phyloP scores from a whole-genome alignment of 805 yeast species.

The Yarrowia osloensis region DNA sequence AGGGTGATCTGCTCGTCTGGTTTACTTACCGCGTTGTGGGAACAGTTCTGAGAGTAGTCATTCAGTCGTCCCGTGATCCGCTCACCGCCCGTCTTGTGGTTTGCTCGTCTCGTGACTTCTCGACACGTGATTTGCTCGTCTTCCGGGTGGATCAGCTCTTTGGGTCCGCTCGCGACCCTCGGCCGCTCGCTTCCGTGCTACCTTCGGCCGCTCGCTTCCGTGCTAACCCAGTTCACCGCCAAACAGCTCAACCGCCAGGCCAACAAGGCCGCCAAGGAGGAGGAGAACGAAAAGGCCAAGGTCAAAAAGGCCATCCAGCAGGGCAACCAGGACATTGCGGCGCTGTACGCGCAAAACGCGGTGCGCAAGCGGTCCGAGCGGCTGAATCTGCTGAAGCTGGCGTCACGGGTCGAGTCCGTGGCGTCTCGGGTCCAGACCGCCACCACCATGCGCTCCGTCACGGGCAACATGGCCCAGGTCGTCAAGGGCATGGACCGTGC shows the following conservation, averaged over 20 bases:
- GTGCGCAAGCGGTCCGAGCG: conserved; percentile 88
- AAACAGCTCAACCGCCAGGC: conserved; percentile 91
- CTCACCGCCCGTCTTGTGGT: too few species aligned
- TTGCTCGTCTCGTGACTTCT: too few species aligned
- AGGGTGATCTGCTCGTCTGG: too few species aligned
- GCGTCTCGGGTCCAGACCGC: conserved; percentile 97
- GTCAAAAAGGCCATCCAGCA: conserved; percentile 84
- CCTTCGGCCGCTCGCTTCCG: background rate
- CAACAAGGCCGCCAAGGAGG: conserved; percentile 86
- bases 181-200: background rate
- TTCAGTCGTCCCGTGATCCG: too few species aligned
- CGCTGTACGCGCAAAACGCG: conserved; percentile 92
- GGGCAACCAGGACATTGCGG: conserved; percentile 90
- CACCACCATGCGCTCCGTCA: conserved; percentile 93
- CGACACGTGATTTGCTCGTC: too few species aligned
- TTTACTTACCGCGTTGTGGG: too few species aligned
- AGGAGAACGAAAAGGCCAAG: conserved; percentile 79
- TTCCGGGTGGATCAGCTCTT: too few species aligned
- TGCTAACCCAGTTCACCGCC: conserved; percentile 67
- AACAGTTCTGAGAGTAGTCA: too few species aligned
- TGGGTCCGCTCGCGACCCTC: background rate
- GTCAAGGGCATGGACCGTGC: conserved; percentile 97
- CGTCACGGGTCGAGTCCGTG: conserved; percentile 92
- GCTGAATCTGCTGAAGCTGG: conserved; percentile 73
- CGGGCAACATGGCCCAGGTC: conserved; percentile 90